Percentiles rank a stretch among this genome's conserved stretches.
Evolutionary conservation across 179 eudicot genomes (phyloP).

Genomic region (Beta lomatogona): DNA sequence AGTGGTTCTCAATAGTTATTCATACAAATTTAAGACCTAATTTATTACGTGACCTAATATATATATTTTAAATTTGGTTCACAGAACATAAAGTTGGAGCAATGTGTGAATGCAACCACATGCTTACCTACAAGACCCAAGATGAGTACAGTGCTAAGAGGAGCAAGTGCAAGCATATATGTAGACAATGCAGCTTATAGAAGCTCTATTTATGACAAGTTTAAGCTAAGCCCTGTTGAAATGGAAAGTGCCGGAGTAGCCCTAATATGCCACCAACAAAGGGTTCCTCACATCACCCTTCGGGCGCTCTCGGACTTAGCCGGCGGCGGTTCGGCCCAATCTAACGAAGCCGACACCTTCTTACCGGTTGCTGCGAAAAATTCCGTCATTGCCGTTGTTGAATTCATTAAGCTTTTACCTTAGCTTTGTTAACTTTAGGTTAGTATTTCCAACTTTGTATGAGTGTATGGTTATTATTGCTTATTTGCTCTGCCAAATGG

Average conservation of each 20-base stretch:
- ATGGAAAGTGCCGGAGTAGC: constrained; percentile 75
- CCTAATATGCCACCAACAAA: constrained; percentile 52
- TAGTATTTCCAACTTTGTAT: too few relatives aligned
- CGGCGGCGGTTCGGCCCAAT: constrained; percentile 48
- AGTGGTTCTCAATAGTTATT: too few relatives aligned
- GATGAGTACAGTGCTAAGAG: constrained; percentile 43
- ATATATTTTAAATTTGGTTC: too few relatives aligned
- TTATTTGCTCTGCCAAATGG: too few relatives aligned
- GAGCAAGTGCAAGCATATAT: constrained; percentile 48
- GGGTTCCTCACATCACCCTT: constrained; percentile 43
- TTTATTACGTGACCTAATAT: not conserved
- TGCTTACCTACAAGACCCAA: constrained; percentile 51
- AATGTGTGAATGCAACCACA: constrained; percentile 45
- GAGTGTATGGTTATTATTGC: too few relatives aligned
- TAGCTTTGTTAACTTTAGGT: too few relatives aligned
- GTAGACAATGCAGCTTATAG: constrained; percentile 65
- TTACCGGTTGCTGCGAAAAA: constrained; percentile 55
- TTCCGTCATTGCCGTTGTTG: constrained; percentile 38
- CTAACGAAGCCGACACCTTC: constrained; percentile 55
- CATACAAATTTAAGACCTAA: too few relatives aligned
- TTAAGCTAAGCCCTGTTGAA: constrained; percentile 45
- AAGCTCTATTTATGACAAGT: constrained; percentile 35
- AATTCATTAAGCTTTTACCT: constrained; percentile 35
- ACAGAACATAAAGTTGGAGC: constrained; percentile 39
- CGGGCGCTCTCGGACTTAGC: constrained; percentile 65